A percentile compares a stretch with the other conserved stretches of the same genome.
phyloP scores from a whole-genome alignment of 1,284 basidiomycete genomes.

The Kwoniella shivajii region DNA sequence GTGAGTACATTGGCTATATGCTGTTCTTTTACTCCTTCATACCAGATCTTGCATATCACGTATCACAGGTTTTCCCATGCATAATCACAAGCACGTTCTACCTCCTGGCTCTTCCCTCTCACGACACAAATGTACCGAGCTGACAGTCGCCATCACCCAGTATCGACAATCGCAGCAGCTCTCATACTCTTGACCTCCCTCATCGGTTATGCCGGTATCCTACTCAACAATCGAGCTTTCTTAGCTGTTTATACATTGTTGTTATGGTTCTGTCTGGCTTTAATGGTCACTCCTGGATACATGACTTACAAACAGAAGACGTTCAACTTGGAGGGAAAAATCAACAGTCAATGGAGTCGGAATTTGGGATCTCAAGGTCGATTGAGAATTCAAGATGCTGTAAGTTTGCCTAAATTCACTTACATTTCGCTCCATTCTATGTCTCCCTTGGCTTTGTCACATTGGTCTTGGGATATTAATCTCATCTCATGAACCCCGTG shows the following conservation, averaged over 20 bases:
- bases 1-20: slow-evolving; percentile 44
- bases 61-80: no score
- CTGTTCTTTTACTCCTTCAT: not conserved
- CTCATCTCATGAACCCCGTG: no score
- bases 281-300: slow-evolving; percentile 69
- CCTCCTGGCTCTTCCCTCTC: no score
- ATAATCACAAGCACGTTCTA: no score
- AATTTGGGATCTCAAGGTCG: slow-evolving; percentile 61
- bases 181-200: slow-evolving; percentile 66
- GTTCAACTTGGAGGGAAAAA: slow-evolving; percentile 73
- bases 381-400: slow-evolving; percentile 64
- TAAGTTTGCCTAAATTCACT: slow-evolving; percentile 20
- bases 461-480: no score
- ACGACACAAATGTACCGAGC: no score
- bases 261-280: slow-evolving; percentile 67
- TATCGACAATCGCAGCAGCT: slow-evolving; percentile 63
- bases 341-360: slow-evolving; percentile 69
- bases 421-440: not conserved
- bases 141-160: slow-evolving; percentile 31
- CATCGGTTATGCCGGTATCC: slow-evolving; percentile 66
- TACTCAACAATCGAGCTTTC: slow-evolving; percentile 73
- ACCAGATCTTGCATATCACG: no score
- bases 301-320: slow-evolving; percentile 65
- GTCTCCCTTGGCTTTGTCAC: no score
- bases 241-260: slow-evolving; percentile 71